phyloP scores from a whole-genome alignment of 352 stramenopile species.

The Globisporangium megalacanthum region DNA sequence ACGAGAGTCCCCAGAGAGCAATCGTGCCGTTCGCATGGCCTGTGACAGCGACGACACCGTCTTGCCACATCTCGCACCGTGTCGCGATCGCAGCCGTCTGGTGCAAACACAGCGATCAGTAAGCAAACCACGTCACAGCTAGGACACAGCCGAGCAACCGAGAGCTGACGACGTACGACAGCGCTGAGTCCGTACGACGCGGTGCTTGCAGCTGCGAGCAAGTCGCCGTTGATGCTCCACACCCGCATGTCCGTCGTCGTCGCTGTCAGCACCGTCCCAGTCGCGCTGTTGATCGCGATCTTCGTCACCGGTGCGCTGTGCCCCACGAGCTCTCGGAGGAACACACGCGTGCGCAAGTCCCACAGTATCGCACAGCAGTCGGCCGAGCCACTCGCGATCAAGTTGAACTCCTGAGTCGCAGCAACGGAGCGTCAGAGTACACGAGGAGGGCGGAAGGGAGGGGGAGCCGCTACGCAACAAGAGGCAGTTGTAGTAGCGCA shows the following conservation, averaged over 20 bases:
- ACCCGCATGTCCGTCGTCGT: slow-evolving; percentile 48
- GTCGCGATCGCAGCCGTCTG: slow-evolving; percentile 59
- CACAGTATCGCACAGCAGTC: slow-evolving; percentile 61
- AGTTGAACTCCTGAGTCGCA: slow-evolving; percentile 43
- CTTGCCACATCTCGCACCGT: slow-evolving; percentile 70
- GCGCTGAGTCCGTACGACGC: slow-evolving; percentile 33
- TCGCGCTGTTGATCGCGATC: slow-evolving; percentile 64
- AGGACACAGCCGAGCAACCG: neutral
- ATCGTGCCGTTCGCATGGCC: slow-evolving; percentile 72
- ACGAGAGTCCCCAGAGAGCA: slow-evolving; percentile 58
- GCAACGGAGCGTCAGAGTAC: too few relatives aligned
- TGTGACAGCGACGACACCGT: slow-evolving; percentile 56
- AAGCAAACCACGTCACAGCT: too few relatives aligned
- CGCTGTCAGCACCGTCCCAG: slow-evolving; percentile 53
- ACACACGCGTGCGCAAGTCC: slow-evolving; percentile 53
- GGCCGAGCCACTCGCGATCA: slow-evolving; percentile 54
- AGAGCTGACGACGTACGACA: slow-evolving; percentile 35
- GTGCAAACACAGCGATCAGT: slow-evolving; percentile 1
- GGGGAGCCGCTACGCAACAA: neutral
- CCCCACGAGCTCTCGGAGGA: slow-evolving; percentile 56
- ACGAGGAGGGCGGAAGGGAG: too few relatives aligned
- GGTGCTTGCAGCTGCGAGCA: slow-evolving; percentile 46
- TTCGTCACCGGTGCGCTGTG: slow-evolving; percentile 41
- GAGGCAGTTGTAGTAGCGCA: neutral
- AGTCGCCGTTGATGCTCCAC: slow-evolving; percentile 78